A percentile compares a stretch with the other conserved stretches of the same genome.
These are phyloP conservation scores for Gigaspora rosea DNA, from an alignment of 192 early-diverging fungal genomes.

Conservation along the genomic window DNA sequence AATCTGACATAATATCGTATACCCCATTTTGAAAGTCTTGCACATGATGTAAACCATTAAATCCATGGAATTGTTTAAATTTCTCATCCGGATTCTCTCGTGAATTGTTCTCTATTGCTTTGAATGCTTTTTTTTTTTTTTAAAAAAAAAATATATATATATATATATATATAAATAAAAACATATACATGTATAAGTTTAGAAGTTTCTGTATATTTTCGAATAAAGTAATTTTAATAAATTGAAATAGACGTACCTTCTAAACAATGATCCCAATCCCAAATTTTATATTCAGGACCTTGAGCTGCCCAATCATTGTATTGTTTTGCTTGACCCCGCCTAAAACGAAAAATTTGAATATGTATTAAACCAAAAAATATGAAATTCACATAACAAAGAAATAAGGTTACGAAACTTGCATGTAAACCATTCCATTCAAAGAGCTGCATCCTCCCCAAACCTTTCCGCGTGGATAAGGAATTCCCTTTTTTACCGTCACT, in stretches of 20 bases:
- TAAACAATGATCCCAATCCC: slow-evolving; percentile 7
- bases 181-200: not conserved
- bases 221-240: not conserved
- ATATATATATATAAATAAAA: not conserved
- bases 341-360: not conserved
- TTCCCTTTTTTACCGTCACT: not conserved
- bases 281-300: slow-evolving; percentile 9
- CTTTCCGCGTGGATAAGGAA: not conserved
- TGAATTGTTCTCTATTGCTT: not conserved
- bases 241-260: not conserved
- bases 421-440: not conserved
- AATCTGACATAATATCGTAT: not conserved
- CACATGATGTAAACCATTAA: not conserved
- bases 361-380: not conserved
- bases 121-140: not conserved
- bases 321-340: not conserved
- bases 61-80: not conserved
- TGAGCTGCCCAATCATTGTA: slow-evolving; percentile 4
- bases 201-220: too few species aligned
- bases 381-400: not conserved
- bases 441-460: slow-evolving; percentile 5
- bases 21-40: not conserved
- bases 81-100: not conserved
- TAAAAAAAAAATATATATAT: too few species aligned
- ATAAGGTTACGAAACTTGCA: not conserved